phyloP scores from a whole-genome alignment of 768 basidiomycete species.

The Nidularia sp. region DNA sequence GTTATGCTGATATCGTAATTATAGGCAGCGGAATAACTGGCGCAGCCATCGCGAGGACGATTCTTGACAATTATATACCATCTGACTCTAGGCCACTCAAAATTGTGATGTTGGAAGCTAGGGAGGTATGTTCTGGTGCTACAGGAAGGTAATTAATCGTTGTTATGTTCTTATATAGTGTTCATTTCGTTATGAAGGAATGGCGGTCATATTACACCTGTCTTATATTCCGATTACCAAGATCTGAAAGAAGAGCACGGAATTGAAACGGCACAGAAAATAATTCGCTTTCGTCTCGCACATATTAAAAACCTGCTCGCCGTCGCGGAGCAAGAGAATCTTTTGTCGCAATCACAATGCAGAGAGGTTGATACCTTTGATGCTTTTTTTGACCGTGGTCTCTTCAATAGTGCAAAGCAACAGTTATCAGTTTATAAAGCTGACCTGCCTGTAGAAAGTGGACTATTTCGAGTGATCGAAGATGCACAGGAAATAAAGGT shows the following conservation, averaged over 20 bases:
- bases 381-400: slow-evolving; percentile 39
- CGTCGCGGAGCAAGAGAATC: slow-evolving; percentile 49
- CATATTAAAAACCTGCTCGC: slow-evolving; percentile 47
- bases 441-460: slow-evolving; percentile 50
- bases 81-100: slow-evolving; percentile 18
- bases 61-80: slow-evolving; percentile 27
- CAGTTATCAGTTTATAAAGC: slow-evolving; percentile 38
- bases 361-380: slow-evolving; percentile 57
- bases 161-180: not conserved
- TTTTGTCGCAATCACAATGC: slow-evolving; percentile 51
- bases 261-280: slow-evolving; percentile 37
- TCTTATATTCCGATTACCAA: slow-evolving; percentile 55
- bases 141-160: slow-evolving; percentile 50
- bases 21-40: slow-evolving; percentile 81
- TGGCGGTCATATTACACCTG: slow-evolving; percentile 64
- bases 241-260: slow-evolving; percentile 44
- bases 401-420: slow-evolving; percentile 39
- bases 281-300: slow-evolving; percentile 58
- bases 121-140: slow-evolving; percentile 72
- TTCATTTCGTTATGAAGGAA: slow-evolving; percentile 36
- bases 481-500: slow-evolving; percentile 23
- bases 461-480: slow-evolving; percentile 25
- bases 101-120: slow-evolving; percentile 78
- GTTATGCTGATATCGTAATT: slow-evolving; percentile 62
- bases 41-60: slow-evolving; percentile 49